phyloP scores from a whole-genome alignment of 139 green algal species.

The Haematococcus lacustris region DNA sequence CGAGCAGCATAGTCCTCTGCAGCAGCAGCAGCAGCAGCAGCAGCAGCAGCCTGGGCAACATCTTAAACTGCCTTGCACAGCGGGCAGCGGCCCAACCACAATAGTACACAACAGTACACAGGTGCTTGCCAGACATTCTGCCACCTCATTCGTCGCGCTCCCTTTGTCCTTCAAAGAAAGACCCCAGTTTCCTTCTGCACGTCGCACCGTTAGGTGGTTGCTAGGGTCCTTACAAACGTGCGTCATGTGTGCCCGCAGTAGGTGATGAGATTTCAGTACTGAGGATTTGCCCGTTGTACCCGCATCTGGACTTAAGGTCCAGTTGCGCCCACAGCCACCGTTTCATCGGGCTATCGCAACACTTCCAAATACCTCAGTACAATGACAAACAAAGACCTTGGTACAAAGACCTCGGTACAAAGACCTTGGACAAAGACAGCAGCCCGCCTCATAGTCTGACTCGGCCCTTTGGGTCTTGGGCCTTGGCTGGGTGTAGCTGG shows the following conservation, averaged over 20 bases:
- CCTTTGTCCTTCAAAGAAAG: neutral
- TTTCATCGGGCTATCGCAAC: neutral
- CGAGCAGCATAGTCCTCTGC: slow-evolving; percentile 15
- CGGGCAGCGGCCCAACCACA: neutral
- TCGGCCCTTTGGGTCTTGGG: too few relatives aligned
- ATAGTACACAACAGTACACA: neutral
- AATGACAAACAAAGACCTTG: too few relatives aligned
- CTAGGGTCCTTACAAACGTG: neutral
- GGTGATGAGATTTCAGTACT: neutral
- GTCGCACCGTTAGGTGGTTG: neutral
- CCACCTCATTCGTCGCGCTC: neutral
- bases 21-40: neutral
- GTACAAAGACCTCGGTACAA: too few relatives aligned
- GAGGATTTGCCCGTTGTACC: neutral
- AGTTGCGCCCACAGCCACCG: neutral
- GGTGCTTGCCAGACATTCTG: neutral
- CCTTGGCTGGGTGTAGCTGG: too few relatives aligned
- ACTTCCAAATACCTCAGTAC: neutral
- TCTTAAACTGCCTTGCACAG: neutral
- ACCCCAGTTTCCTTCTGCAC: neutral
- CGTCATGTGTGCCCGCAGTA: neutral
- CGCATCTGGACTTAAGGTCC: neutral
- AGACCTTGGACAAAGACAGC: too few relatives aligned
- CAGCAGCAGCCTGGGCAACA: neutral
- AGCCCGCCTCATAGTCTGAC: too few relatives aligned